Base-by-base conservation (phyloP, 352 stramenopile genomes). In the Aphanomyces cochlioides region DNA sequence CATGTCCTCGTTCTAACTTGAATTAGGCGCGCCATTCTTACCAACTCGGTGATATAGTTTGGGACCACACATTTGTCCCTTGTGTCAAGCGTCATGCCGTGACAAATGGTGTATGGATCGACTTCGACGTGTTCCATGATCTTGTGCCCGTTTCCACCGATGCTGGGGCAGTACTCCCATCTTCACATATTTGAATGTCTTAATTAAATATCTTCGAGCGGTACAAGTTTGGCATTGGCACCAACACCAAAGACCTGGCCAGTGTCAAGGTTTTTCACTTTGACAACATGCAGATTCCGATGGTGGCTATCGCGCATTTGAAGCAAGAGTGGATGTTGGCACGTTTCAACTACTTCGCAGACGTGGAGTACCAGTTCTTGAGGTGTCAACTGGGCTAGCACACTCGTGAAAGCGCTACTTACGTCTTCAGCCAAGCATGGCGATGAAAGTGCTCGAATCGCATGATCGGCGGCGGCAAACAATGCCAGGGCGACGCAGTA, bases 91-190 rank as follows among this genome's bases (percentile, higher is more conserved):
- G 90, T 67, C 82, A 89, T 59, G 54, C 79, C 50, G 82, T 85
- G 54, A 89, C 77, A 0, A 53, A 73, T 3, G 76, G 75, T 7
- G 72, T 91, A 6, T 76, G 80, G 54, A 88, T 95, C 71, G 81
- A 95, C 75, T 95, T 95, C 57, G 79, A 93, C 66, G 81, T 79
- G 61, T 95, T 95, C 69, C 87, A 95, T 61, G 48, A 82, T 61
- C 75, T 94, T 12, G 82, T 83, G 45, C 80, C 83, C 4, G 86
- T 84, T 50, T 81, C 83, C 8, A 13, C 3, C 1, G 34, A 61
- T 37, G 54, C 54, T 5, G 13, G 10, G 34, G 21, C 37, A 19
- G 54, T 61, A 6, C 13, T 37, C 17, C 10, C 54, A 37, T 61
- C 54, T 10, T 12, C 43, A 12, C 43, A 45, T 61, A 61, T 37